Evolutionary conservation across 768 basidiomycete genomes (phyloP).

Genomic region (Xerocomus spinulosus): DNA sequence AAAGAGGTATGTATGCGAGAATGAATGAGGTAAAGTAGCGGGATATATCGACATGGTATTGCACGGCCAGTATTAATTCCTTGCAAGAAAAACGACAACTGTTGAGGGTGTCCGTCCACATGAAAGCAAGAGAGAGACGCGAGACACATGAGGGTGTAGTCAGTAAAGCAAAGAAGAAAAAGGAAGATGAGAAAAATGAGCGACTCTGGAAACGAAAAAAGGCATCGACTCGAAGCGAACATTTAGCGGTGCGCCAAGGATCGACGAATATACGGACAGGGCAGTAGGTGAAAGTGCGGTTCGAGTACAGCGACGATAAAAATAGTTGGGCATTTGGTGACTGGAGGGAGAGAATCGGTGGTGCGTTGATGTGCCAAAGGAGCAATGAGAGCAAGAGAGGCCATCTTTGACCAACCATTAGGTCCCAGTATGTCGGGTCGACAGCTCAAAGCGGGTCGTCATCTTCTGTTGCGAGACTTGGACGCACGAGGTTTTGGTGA

Average conservation of each 20-base stretch:
- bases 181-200: slow-evolving; percentile 2
- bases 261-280: slow-evolving; percentile 1
- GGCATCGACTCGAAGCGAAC: slow-evolving; percentile 6
- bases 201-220: not conserved
- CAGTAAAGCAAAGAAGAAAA: slow-evolving; percentile 1
- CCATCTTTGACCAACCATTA: not conserved
- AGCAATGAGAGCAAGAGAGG: not conserved
- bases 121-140: slow-evolving; percentile 2
- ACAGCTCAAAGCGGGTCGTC: not conserved
- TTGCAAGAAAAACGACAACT: slow-evolving; percentile 7
- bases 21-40: too few relatives aligned
- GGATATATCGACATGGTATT: slow-evolving; percentile 4
- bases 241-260: slow-evolving; percentile 11
- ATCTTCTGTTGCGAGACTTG: slow-evolving; percentile 55
- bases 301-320: slow-evolving; percentile 13
- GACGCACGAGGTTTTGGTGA: slow-evolving; percentile 42
- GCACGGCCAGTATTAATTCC: slow-evolving; percentile 15
- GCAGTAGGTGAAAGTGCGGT: slow-evolving; percentile 3
- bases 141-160: not conserved
- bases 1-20: too few relatives aligned
- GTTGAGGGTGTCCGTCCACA: slow-evolving; percentile 1
- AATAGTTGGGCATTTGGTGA: not conserved
- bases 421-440: not conserved
- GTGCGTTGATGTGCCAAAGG: not conserved
- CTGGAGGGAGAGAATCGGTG: not conserved